Conservation (phyloP, 2,329 filamentous ascomycete species). For the Fusarium brevicatenulatum region DNA sequence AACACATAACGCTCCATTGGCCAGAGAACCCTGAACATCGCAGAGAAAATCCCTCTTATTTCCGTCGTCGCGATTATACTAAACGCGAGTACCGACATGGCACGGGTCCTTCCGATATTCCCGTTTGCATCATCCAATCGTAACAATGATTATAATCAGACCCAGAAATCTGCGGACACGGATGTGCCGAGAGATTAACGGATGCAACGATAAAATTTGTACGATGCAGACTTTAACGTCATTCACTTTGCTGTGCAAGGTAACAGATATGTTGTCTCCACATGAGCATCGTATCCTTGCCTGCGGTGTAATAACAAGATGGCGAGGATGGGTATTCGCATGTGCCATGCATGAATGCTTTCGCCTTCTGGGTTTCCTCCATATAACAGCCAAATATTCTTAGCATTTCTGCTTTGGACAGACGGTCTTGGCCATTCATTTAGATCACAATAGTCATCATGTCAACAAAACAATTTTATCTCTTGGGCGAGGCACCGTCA, state of each 20-base stretch:
- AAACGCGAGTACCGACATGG: neutral
- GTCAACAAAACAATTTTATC: constrained; percentile 5
- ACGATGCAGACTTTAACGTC: neutral
- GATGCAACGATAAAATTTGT: neutral
- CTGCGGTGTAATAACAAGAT: neutral
- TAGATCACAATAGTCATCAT: neutral
- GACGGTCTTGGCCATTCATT: neutral
- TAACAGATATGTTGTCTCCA: neutral
- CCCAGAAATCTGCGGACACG: neutral
- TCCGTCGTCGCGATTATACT: neutral
- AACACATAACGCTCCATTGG: neutral
- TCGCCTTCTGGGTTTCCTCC: neutral
- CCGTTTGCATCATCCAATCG: neutral
- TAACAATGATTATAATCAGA: neutral
- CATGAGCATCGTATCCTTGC: neutral
- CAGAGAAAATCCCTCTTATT: neutral
- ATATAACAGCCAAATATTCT: neutral
- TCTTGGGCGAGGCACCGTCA: neutral
- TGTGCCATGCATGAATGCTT: neutral
- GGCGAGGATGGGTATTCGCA: neutral
- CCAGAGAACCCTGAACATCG: too few species aligned
- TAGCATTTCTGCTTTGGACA: too few species aligned
- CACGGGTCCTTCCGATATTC: neutral
- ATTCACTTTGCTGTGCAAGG: neutral
- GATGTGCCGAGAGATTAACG: neutral